Evolutionary conservation across 2,329 filamentous ascomycete genomes (phyloP).

Genomic region (Bipolaris gigantea): DNA sequence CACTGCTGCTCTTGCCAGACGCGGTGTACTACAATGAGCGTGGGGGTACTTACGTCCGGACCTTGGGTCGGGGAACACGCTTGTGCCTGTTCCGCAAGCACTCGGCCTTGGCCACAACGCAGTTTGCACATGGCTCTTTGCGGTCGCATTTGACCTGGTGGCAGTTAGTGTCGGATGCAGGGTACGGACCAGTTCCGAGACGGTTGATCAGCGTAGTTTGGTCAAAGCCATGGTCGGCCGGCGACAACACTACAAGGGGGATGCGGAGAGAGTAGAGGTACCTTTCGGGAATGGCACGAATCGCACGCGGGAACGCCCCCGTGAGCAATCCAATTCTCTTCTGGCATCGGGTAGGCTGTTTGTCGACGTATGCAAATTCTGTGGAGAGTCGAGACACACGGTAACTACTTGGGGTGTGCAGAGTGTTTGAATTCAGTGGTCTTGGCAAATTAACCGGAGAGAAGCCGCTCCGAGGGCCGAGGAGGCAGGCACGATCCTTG

Average conservation of each 20-base stretch:
- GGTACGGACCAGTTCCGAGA: background rate
- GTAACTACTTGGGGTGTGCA: background rate
- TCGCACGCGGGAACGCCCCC: conserved; percentile 39
- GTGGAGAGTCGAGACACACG: background rate
- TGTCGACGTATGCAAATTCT: background rate
- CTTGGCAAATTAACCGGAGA: conserved; percentile 7
- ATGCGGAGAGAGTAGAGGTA: background rate
- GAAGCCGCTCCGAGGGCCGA: conserved; percentile 7
- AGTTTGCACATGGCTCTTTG: conserved; percentile 39
- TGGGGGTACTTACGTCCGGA: conserved; percentile 26
- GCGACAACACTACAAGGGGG: no score
- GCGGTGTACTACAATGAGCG: background rate
- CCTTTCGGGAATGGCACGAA: conserved; percentile 30
- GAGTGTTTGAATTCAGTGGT: conserved; percentile 7
- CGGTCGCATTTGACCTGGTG: conserved; percentile 41
- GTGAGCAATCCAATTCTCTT: conserved; percentile 38
- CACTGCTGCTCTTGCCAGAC: background rate
- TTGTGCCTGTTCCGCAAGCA: conserved; percentile 40
- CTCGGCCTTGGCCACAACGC: conserved; percentile 26
- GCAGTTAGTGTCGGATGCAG: conserved; percentile 1
- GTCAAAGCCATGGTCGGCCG: no score
- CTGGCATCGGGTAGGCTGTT: conserved; percentile 25
- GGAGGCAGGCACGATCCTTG: background rate
- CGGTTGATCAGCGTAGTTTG: no score
- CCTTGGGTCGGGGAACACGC: conserved; percentile 28